phyloP scores from a whole-genome alignment of 805 yeast species.

The Crinitomyces ghanaensis region DNA sequence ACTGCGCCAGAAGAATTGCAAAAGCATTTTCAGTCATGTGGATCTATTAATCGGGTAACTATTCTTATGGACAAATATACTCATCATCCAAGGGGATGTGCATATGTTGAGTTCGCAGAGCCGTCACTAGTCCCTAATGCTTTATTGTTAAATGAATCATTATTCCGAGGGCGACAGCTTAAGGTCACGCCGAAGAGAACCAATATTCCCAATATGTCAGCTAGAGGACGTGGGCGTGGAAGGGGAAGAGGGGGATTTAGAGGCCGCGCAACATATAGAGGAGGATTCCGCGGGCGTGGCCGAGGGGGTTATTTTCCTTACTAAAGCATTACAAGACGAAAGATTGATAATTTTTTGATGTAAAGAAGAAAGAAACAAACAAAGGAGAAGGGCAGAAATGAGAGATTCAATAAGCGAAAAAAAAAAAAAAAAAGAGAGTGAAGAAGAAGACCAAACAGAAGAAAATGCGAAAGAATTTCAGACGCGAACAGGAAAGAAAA shows the following conservation, averaged over 20 bases:
- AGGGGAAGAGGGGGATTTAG: conserved; percentile 28
- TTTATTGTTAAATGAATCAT: conserved; percentile 49
- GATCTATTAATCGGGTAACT: conserved; percentile 69
- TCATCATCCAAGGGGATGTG: conserved; percentile 80
- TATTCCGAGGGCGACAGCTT: conserved; percentile 56
- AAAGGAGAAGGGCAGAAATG: conserved; percentile 6
- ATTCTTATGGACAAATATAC: conserved; percentile 61
- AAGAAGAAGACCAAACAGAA: too few species aligned
- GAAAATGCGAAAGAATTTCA: too few species aligned
- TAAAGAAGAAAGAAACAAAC: conserved; percentile 1
- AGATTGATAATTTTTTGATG: background rate
- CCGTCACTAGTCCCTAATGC: conserved; percentile 55
- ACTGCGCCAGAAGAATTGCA: conserved; percentile 73
- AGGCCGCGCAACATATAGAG: conserved; percentile 23
- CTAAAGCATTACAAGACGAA: conserved; percentile 1
- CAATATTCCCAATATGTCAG: conserved; percentile 60
- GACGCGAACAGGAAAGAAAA: background rate
- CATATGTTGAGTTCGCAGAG: conserved; percentile 74
- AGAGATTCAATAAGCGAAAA: too few species aligned
- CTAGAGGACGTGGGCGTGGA: conserved; percentile 42
- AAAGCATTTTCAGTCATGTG: conserved; percentile 56
- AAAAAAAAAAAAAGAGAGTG: too few species aligned
- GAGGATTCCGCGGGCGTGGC: conserved; percentile 29
- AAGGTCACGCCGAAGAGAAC: conserved; percentile 73
- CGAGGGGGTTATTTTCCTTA: conserved; percentile 39